Evolutionary conservation across 192 early-diverging fungal genomes (phyloP).

Genomic region (Obelidium mucronatum): DNA sequence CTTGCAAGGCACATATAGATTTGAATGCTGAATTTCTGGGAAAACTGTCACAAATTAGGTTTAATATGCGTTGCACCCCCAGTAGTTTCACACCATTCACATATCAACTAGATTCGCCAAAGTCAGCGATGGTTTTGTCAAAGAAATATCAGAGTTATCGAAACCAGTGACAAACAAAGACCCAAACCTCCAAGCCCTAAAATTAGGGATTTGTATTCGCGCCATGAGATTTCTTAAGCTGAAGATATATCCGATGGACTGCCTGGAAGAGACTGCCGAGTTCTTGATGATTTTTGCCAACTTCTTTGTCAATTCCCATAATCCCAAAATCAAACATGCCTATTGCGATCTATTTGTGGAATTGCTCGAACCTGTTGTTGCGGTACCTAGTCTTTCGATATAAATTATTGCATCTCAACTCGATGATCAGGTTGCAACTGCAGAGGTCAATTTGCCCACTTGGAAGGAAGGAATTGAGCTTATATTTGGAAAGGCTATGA

Average conservation of each 20-base stretch:
- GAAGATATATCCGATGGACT: slow-evolving; percentile 93
- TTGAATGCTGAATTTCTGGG: slow-evolving; percentile 95
- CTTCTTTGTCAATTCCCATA: slow-evolving; percentile 84
- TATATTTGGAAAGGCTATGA: slow-evolving; percentile 86
- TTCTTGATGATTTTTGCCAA: slow-evolving; percentile 91
- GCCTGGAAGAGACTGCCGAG: slow-evolving; percentile 92
- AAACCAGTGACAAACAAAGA: slow-evolving; percentile 32
- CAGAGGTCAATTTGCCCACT: slow-evolving; percentile 93
- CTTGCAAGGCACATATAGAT: slow-evolving; percentile 83
- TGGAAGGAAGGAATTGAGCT: slow-evolving; percentile 93
- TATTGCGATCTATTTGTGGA: slow-evolving; percentile 92
- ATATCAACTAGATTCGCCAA: slow-evolving; percentile 77
- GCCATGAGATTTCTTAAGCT: slow-evolving; percentile 91
- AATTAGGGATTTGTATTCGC: slow-evolving; percentile 85
- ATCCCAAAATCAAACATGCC: slow-evolving; percentile 82
- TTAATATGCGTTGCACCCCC: neutral
- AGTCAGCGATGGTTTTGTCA: slow-evolving; percentile 93
- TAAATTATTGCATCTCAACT: too few species aligned
- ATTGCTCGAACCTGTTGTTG: slow-evolving; percentile 89
- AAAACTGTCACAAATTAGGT: slow-evolving; percentile 82
- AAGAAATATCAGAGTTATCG: slow-evolving; percentile 68
- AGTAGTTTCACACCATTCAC: neutral
- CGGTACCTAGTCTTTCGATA: too few species aligned
- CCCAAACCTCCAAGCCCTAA: slow-evolving; percentile 62
- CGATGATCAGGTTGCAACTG: slow-evolving; percentile 75